These are phyloP conservation scores for Cryomyces minteri DNA, from an alignment of 495 filamentous ascomycete species.

Conservation along the genomic window DNA sequence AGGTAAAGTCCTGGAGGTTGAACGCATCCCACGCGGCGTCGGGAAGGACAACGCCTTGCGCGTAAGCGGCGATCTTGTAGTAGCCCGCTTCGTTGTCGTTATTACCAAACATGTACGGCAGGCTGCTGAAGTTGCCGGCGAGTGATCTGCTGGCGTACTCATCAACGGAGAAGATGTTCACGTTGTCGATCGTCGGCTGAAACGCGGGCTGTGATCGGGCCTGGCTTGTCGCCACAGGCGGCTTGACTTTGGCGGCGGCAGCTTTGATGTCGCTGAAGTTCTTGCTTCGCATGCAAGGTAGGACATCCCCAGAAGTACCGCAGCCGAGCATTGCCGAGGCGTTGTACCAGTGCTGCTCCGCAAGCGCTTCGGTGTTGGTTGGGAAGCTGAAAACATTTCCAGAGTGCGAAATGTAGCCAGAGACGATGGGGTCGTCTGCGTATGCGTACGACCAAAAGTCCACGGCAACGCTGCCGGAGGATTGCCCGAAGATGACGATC, in stretches of 20 bases:
- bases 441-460: slow-evolving; percentile 34
- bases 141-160: slow-evolving; percentile 1
- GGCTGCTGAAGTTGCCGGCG: slow-evolving; percentile 1
- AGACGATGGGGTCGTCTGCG: slow-evolving; percentile 20
- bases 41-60: slow-evolving; percentile 9
- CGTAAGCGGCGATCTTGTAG: slow-evolving; percentile 20
- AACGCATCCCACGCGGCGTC: slow-evolving; percentile 20
- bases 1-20: slow-evolving; percentile 26
- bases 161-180: background rate
- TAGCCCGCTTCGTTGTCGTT: slow-evolving; percentile 28
- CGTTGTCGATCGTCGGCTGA: slow-evolving; percentile 2
- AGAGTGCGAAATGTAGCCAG: slow-evolving; percentile 32
- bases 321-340: slow-evolving; percentile 25
- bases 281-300: slow-evolving; percentile 27
- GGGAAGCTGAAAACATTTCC: slow-evolving; percentile 30
- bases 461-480: slow-evolving; percentile 29
- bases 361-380: slow-evolving; percentile 13
- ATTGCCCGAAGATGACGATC: slow-evolving; percentile 37
- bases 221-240: background rate
- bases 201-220: background rate
- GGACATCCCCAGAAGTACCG: slow-evolving; percentile 14
- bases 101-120: slow-evolving; percentile 21
- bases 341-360: slow-evolving; percentile 20
- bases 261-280: slow-evolving; percentile 18
- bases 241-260: slow-evolving; percentile 6